Base-by-base conservation (phyloP, 805 yeast genomes). In the Kodamaea hsintzibuensis region DNA sequence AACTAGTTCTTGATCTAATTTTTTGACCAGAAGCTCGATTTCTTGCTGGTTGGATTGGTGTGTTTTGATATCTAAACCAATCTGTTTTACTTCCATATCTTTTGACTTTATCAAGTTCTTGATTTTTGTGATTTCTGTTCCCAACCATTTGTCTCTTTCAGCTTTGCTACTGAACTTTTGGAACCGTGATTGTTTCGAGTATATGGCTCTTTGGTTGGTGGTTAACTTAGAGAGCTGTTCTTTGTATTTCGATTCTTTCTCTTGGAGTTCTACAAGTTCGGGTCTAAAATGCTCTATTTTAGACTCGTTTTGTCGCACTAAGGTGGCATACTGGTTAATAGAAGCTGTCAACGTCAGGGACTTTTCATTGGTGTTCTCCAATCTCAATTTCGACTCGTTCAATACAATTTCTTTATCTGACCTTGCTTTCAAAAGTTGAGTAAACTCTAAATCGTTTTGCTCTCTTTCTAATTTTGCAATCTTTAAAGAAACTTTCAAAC, bases 121-220 rank as follows among this genome's bases (percentile, higher is more conserved):
- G 13, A 80, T 61, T 3, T 63, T 66, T 0, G 63, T 48, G 17
- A 89, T 78, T 61, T 90, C 86, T 0, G 64, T 50, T 7, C 72
- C 63, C 13, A 92, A 74, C 93, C 96, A 89, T 1, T 55, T 44
- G 64, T 91, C 86, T 57, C 97, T 78, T 55, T 89, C 86, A 2
- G 68, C 62, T 57, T 78, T 77, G 13, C 80, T 68, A 0, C 66
- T 57, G 60, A 91, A 91, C 57, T 82, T 80, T 22, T 83, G 77
- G 54, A 80, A 81, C 49, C 91, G 82, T 42, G 88, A 89, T 60
- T 85, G 88, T 62, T 91, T 92, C 7, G 88, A 76, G 49, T 87
- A 81, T 3, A 92, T 66, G 12, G 76, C 69, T 58, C 88, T 74
- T 66, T 88, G 91, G 27, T 70, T 77, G 7, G 83, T 71, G 50